Conservation (phyloP, 2,329 filamentous ascomycete genomes). For the Lasiodiplodia sp. region DNA sequence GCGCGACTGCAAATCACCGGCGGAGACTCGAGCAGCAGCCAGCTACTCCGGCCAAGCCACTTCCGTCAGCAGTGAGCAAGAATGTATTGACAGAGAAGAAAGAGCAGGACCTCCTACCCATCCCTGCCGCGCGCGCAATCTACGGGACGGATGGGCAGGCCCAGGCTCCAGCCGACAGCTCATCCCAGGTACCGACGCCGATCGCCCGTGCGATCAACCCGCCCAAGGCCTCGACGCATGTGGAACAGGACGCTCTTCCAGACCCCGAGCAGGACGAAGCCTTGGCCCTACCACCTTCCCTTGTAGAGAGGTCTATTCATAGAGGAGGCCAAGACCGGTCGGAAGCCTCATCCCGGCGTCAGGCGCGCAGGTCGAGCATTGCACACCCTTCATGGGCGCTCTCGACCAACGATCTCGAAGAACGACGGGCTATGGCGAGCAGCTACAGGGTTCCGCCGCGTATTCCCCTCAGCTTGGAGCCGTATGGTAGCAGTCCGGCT, state of each 20-base stretch:
- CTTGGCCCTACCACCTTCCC: constrained; percentile 44
- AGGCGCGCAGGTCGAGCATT: constrained; percentile 20
- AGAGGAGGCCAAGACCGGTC: constrained; percentile 34
- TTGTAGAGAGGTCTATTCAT: constrained; percentile 35
- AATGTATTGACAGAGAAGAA: constrained; percentile 24
- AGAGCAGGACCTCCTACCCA: constrained; percentile 34
- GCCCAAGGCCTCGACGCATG: constrained; percentile 26
- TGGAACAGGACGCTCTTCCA: constrained; percentile 37
- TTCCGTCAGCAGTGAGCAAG: constrained; percentile 12
- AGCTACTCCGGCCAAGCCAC: constrained; percentile 20
- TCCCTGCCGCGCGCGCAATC: constrained; percentile 45
- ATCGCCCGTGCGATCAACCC: constrained; percentile 55
- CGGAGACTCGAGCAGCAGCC: constrained; percentile 38
- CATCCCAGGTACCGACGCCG: constrained; percentile 64
- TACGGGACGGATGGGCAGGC: constrained; percentile 41
- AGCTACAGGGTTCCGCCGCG: constrained; percentile 60
- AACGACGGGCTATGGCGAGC: constrained; percentile 46
- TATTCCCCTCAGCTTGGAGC: constrained; percentile 58
- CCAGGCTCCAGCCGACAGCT: constrained; percentile 53
- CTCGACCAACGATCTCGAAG: constrained; percentile 45
- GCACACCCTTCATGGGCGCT: constrained; percentile 32
- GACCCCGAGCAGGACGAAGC: constrained; percentile 48
- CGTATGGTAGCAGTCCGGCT: constrained; percentile 46
- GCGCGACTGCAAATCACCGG: constrained; percentile 36
- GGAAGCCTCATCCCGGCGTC: constrained; percentile 9